Conservation (phyloP, 495 filamentous ascomycete genomes). For the Letharia columbiana region DNA sequence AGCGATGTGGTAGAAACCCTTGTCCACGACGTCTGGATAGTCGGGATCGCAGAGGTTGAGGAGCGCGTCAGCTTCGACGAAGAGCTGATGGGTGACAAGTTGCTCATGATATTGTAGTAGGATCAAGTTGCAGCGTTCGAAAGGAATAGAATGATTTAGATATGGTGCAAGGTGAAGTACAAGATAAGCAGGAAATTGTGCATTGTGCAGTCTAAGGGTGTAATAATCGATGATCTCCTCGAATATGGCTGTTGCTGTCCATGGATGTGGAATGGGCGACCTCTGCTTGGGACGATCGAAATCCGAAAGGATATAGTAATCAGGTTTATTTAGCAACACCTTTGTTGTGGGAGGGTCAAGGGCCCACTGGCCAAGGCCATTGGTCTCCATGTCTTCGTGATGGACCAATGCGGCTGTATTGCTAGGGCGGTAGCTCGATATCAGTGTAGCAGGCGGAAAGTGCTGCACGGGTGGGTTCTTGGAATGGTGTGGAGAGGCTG, state of each 20-base stretch:
- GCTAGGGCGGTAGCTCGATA: background rate
- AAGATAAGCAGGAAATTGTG: slow-evolving; percentile 41
- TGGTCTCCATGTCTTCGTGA: slow-evolving; percentile 13
- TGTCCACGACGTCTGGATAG: slow-evolving; percentile 54
- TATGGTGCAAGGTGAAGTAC: slow-evolving; percentile 39
- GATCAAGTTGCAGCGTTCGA: slow-evolving; percentile 29
- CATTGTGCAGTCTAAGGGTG: slow-evolving; percentile 36
- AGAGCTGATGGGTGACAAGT: slow-evolving; percentile 54
- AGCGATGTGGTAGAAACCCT: slow-evolving; percentile 41
- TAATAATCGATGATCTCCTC: slow-evolving; percentile 40
- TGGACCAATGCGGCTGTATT: slow-evolving; percentile 4
- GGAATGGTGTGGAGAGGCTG: background rate
- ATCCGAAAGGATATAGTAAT: slow-evolving; percentile 1
- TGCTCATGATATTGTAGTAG: slow-evolving; percentile 52
- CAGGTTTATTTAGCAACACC: background rate
- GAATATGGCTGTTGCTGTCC: slow-evolving; percentile 41
- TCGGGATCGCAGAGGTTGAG: slow-evolving; percentile 52
- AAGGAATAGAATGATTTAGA: slow-evolving; percentile 29
- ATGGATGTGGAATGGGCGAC: slow-evolving; percentile 36
- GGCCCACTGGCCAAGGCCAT: background rate
- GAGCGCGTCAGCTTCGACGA: slow-evolving; percentile 58
- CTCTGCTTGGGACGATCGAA: slow-evolving; percentile 13
- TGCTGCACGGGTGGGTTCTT: background rate
- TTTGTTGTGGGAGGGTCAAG: background rate
- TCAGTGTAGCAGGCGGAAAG: background rate